phyloP scores from a whole-genome alignment of 163 green algal species.

The Scenedesmus sp. region DNA sequence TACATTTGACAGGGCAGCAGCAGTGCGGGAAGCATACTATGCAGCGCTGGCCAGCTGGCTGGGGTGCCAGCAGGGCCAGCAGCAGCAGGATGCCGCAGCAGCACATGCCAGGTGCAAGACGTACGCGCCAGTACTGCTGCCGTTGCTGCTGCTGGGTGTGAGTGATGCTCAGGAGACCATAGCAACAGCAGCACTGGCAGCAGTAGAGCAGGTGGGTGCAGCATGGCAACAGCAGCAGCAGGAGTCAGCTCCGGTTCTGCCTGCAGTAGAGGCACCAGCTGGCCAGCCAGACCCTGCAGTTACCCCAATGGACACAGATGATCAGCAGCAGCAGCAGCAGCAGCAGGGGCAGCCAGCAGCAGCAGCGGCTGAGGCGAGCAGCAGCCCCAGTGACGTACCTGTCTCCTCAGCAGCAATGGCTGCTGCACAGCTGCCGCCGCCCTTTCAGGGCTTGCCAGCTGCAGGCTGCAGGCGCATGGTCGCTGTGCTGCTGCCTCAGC shows the following conservation, averaged over 20 bases:
- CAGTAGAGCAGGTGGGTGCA: background rate
- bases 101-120: slow-evolving; percentile 30
- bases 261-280: background rate
- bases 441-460: slow-evolving; percentile 56
- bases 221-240: slow-evolving; percentile 20
- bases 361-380: background rate
- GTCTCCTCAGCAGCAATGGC: slow-evolving; percentile 32
- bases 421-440: slow-evolving; percentile 56
- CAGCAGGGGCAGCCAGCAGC: slow-evolving; percentile 35
- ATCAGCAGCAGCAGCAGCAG: slow-evolving; percentile 33
- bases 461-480: slow-evolving; percentile 59
- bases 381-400: background rate
- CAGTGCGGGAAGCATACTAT: slow-evolving; percentile 69
- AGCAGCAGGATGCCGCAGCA: slow-evolving; percentile 11
- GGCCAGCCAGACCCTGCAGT: background rate
- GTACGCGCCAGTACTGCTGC: slow-evolving; percentile 69
- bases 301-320: slow-evolving; percentile 38
- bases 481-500: slow-evolving; percentile 60
- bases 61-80: slow-evolving; percentile 56
- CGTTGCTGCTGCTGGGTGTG: slow-evolving; percentile 78
- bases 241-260: background rate
- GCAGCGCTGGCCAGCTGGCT: slow-evolving; percentile 69
- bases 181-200: slow-evolving; percentile 29
- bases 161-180: slow-evolving; percentile 64
- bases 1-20: slow-evolving; percentile 65